Evolutionary conservation across 2,329 filamentous ascomycete genomes (phyloP).

Genomic region (Byssoonygena ceratinophila): DNA sequence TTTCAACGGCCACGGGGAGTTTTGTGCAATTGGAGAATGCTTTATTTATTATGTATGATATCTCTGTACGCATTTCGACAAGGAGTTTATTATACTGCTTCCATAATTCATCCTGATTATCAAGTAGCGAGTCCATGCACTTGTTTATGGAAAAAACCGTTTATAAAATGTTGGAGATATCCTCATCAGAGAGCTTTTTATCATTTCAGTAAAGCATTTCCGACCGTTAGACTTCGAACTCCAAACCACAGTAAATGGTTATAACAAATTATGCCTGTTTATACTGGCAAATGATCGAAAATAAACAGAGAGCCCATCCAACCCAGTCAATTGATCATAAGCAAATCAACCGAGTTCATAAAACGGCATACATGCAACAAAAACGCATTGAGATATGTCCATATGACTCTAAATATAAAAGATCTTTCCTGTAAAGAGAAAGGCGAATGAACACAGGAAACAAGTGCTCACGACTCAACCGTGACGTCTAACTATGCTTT

Average conservation of each 20-base stretch:
- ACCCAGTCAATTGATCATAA: background rate
- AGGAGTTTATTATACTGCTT: no score
- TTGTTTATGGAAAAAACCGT: no score
- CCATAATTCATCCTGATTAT: no score
- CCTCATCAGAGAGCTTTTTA: background rate
- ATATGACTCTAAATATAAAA: background rate
- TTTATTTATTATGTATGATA: background rate
- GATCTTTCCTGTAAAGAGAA: no score
- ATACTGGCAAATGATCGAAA: background rate
- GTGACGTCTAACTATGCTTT: slow-evolving; percentile 15
- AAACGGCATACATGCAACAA: background rate
- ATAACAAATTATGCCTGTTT: background rate
- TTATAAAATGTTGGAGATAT: no score
- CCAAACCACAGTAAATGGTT: background rate
- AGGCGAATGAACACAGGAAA: no score
- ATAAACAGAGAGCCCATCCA: background rate
- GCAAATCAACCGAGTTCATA: background rate
- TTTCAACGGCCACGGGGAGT: background rate
- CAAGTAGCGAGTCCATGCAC: no score
- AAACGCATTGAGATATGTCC: background rate
- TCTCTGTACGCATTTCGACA: no score
- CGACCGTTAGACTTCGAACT: background rate
- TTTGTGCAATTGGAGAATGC: background rate
- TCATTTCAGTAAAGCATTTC: background rate
- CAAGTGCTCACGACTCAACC: no score